Percentiles rank a stretch among this genome's conserved stretches.
Evolutionary conservation across 139 green algal genomes (phyloP).

Genomic region (Auxenochlorella pyrenoidosa): DNA sequence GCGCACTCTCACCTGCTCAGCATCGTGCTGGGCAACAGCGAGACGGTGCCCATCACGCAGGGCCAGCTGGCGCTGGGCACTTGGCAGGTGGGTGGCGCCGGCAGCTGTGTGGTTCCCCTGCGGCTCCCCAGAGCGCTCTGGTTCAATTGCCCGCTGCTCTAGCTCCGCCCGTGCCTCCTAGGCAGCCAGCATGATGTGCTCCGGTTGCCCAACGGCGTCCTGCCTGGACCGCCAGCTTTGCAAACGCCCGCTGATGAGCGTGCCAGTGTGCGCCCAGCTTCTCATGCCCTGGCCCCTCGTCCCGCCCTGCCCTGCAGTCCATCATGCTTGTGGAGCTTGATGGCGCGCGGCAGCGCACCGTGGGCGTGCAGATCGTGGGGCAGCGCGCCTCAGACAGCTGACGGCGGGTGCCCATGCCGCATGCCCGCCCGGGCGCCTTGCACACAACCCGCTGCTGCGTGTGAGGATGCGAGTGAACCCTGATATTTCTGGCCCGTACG

Average conservation of each 20-base stretch:
- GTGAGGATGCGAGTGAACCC: no score
- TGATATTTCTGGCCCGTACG: no score
- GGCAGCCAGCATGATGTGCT: no score
- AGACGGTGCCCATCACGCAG: constrained; percentile 54
- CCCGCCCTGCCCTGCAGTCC: constrained; percentile 63
- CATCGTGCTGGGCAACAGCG: constrained; percentile 59
- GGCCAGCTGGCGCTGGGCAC: constrained; percentile 74
- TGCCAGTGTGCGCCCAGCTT: no score
- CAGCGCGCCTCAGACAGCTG: neutral
- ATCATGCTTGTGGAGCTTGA: constrained; percentile 88
- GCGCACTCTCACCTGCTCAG: constrained; percentile 81
- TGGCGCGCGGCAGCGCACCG: constrained; percentile 69
- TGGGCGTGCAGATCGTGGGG: constrained; percentile 79
- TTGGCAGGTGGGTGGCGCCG: constrained; percentile 65
- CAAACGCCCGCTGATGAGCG: no score
- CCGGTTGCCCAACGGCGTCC: no score
- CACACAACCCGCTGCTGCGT: no score
- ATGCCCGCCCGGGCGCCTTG: no score
- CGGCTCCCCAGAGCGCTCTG: neutral
- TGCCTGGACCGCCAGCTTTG: no score
- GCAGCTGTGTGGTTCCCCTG: neutral
- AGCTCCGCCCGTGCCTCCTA: no score
- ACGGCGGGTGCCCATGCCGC: neutral
- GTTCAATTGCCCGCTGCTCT: neutral
- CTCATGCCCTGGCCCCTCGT: no score